Conservation (phyloP, 1,139 yeast genomes). For the Nakaseomyces uthaithaninus region DNA sequence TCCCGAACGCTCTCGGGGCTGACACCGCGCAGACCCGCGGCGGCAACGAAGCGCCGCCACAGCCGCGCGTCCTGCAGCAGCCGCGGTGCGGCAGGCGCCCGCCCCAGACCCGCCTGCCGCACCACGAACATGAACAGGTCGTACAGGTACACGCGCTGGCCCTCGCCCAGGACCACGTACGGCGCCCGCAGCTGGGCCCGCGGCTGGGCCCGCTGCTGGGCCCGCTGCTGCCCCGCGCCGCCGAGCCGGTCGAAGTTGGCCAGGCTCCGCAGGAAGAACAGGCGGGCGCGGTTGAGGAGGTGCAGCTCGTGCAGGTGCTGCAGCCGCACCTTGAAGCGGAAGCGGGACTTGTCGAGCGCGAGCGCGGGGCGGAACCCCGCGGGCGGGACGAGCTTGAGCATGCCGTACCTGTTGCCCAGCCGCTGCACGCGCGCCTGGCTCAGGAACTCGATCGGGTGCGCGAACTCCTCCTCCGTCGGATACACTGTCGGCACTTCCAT, state of each 20-base stretch:
- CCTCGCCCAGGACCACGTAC: background rate
- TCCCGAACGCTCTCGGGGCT: constrained; percentile 4
- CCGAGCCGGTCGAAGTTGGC: constrained; percentile 49
- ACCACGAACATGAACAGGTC: constrained; percentile 46
- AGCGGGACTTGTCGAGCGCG: constrained; percentile 42
- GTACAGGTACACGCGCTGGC: constrained; percentile 40
- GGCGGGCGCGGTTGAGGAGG: constrained; percentile 51
- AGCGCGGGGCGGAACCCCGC: constrained; percentile 45
- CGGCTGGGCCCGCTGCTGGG: no score
- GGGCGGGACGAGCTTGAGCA: constrained; percentile 62
- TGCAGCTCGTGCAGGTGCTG: constrained; percentile 61
- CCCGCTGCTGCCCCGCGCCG: constrained; percentile 15
- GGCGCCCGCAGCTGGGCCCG: background rate
- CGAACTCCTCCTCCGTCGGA: constrained; percentile 50
- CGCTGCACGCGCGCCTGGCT: constrained; percentile 42
- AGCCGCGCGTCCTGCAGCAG: background rate
- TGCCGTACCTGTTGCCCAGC: constrained; percentile 55
- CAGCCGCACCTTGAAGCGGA: constrained; percentile 56
- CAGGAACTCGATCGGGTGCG: constrained; percentile 53
- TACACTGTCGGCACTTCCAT: constrained; percentile 45
- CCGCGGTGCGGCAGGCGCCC: background rate
- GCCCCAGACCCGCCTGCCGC: constrained; percentile 12
- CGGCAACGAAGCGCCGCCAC: background rate
- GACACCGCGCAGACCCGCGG: no score
- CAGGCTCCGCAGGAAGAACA: constrained; percentile 52